phyloP scores from a whole-genome alignment of 2,329 filamentous ascomycete species.

The Botryotinia convoluta region DNA sequence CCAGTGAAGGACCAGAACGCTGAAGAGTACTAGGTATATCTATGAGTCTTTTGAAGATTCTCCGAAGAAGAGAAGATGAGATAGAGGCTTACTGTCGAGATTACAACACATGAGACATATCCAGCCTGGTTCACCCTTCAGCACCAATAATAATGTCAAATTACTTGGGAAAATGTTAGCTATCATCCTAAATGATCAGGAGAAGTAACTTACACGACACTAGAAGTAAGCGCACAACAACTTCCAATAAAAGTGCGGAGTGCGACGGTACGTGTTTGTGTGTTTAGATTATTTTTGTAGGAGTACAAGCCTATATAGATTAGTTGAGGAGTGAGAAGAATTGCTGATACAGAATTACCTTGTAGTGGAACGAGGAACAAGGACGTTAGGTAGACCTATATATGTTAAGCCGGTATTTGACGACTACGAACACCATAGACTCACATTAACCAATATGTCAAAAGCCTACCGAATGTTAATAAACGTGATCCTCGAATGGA shows the following conservation, averaged over 20 bases:
- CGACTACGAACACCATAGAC: not conserved
- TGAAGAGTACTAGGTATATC: conserved; percentile 49
- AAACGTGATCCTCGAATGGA: not conserved
- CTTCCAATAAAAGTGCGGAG: conserved; percentile 59
- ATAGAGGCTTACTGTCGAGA: conserved; percentile 50
- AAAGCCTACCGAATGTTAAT: conserved; percentile 33
- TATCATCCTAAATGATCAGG: not conserved
- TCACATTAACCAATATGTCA: conserved; percentile 56
- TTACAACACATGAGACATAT: conserved; percentile 66
- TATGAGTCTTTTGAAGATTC: not conserved
- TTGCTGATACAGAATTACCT: conserved; percentile 40
- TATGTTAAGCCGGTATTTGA: not conserved
- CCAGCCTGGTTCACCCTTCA: conserved; percentile 62
- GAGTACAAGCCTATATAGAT: conserved; percentile 50
- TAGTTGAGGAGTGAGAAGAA: not conserved
- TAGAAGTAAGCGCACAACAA: conserved; percentile 55
- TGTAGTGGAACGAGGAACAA: conserved; percentile 61
- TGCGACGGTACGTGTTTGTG: conserved; percentile 51
- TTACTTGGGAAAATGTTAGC: conserved; percentile 44
- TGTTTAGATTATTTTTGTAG: conserved; percentile 47
- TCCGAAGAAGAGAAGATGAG: not conserved
- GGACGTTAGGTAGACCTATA: conserved; percentile 54
- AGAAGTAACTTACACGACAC: conserved; percentile 48
- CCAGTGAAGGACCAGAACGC: conserved; percentile 61
- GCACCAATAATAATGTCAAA: conserved; percentile 54